Conservation (phyloP, 805 yeast species). For the Ogataea ganodermae region DNA sequence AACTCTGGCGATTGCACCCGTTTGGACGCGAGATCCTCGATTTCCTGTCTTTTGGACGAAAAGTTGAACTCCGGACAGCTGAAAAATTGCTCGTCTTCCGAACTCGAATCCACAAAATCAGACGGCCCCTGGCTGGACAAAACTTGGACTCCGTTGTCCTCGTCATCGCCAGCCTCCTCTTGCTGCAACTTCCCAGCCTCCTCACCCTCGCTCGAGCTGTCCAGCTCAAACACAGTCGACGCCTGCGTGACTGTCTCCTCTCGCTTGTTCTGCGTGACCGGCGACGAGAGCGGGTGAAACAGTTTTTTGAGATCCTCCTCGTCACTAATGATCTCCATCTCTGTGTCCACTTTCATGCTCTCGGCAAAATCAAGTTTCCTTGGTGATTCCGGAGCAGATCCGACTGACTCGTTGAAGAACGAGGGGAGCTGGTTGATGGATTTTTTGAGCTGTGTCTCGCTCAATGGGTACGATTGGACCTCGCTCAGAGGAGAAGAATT, state of each 20-base stretch:
- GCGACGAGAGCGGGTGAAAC: not conserved
- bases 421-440: constrained; percentile 20
- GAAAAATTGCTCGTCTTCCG: constrained; percentile 12
- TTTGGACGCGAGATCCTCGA: constrained; percentile 10
- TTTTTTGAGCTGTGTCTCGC: constrained; percentile 1
- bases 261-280: not conserved
- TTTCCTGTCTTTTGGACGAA: constrained; percentile 17
- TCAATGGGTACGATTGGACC: not conserved
- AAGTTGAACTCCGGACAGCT: constrained; percentile 18
- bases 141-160: constrained; percentile 11
- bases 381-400: not conserved
- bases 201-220: not conserved
- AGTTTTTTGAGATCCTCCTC: constrained; percentile 4
- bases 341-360: not conserved
- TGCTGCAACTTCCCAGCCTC: no score
- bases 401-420: constrained; percentile 3
- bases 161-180: no score
- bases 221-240: not conserved
- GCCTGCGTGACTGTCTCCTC: not conserved
- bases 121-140: constrained; percentile 11
- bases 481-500: constrained; percentile 11
- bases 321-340: constrained; percentile 7
- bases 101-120: not conserved
- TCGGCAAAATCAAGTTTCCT: not conserved
- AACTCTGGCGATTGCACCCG: not conserved